These are phyloP conservation scores for Pythium scleroteichum DNA, from an alignment of 352 stramenopile species.

Conservation along the genomic window DNA sequence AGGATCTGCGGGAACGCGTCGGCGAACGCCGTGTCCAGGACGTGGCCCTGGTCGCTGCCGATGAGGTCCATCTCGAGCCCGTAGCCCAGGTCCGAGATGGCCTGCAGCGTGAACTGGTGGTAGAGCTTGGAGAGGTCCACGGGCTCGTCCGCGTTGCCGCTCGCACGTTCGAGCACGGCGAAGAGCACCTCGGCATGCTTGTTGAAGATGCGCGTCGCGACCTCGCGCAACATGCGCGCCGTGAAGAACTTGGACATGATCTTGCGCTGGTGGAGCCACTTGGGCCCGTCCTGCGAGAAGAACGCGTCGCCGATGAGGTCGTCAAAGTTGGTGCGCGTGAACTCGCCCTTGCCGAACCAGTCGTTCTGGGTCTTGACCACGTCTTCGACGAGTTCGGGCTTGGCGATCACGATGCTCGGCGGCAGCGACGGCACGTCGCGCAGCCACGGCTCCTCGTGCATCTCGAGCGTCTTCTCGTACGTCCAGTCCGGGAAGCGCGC, in stretches of 20 bases:
- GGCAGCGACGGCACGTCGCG: constrained; percentile 8
- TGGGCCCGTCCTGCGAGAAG: constrained; percentile 22
- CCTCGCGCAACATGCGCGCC: constrained; percentile 13
- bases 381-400: constrained; percentile 22
- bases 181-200: constrained; percentile 10
- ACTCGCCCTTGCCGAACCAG: constrained; percentile 16
- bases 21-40: constrained; percentile 10
- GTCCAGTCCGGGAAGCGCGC: constrained; percentile 24
- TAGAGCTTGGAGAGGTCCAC: constrained; percentile 23
- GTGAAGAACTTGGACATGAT: constrained; percentile 23
- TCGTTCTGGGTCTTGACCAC: constrained; percentile 27
- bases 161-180: background rate
- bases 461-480: constrained; percentile 17
- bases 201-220: constrained; percentile 16
- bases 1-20: constrained; percentile 9
- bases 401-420: constrained; percentile 16
- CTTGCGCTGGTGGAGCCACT: constrained; percentile 28
- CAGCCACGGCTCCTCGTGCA: constrained; percentile 9
- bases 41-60: constrained; percentile 9
- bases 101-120: constrained; percentile 28
- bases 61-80: constrained; percentile 24
- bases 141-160: background rate
- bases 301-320: constrained; percentile 26
- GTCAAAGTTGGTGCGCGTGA: constrained; percentile 8
- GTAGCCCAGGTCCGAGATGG: constrained; percentile 32